A percentile compares a stretch with the other conserved stretches of the same genome.
Evolutionary conservation across 768 basidiomycete species (phyloP).

Genomic region (Rubroboletus satanas): DNA sequence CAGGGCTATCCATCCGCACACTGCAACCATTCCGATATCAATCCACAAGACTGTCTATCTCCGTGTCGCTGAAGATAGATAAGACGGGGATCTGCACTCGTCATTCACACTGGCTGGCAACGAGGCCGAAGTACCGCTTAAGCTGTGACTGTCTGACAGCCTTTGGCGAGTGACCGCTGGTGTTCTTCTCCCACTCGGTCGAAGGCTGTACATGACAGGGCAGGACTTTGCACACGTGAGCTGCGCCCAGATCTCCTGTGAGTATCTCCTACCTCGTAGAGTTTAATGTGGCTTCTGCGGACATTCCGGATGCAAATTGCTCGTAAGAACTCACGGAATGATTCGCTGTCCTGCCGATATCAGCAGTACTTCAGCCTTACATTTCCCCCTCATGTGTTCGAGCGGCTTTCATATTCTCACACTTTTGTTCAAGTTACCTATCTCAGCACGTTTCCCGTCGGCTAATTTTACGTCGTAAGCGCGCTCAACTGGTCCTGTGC

Average conservation of each 20-base stretch:
- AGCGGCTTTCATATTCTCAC: conserved; percentile 12
- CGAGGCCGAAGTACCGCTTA: not conserved
- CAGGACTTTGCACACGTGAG: conserved; percentile 9
- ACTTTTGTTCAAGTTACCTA: conserved; percentile 18
- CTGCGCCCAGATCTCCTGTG: conserved; percentile 10
- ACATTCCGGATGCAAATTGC: not conserved
- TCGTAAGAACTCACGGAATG: conserved; percentile 4
- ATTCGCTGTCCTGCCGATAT: conserved; percentile 4
- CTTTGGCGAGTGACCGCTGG: conserved; percentile 3
- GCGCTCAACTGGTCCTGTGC: not conserved
- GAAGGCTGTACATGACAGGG: conserved; percentile 5
- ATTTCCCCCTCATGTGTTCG: not conserved
- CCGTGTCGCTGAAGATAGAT: not conserved
- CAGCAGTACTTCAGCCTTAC: not conserved
- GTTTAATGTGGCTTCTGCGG: conserved; percentile 13
- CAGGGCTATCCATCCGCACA: not conserved
- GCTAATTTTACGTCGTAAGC: not conserved
- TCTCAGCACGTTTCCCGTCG: conserved; percentile 4
- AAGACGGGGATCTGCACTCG: not conserved
- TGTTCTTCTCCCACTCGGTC: conserved; percentile 7
- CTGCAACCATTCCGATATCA: not conserved
- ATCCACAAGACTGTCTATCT: not conserved
- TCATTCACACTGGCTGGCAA: conserved; percentile 2
- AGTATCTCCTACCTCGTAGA: conserved; percentile 12
- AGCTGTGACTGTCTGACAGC: conserved; percentile 1